Base-by-base conservation (phyloP, 2,329 filamentous ascomycete genomes). In the Exophiala calicioides region DNA sequence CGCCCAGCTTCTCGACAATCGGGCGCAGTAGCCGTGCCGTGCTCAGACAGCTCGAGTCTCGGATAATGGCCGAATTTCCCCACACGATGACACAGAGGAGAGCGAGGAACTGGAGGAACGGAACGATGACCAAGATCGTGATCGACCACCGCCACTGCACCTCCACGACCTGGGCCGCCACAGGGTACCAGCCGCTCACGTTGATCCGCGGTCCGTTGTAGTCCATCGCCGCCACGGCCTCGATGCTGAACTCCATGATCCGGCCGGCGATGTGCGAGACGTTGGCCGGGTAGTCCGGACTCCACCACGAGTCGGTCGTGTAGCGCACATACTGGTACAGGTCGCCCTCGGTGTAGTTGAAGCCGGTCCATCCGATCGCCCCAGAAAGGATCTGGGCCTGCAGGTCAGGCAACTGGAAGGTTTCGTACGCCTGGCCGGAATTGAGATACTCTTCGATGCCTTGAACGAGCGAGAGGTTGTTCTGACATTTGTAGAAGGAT, bases 171-270 rank as follows among this genome's bases (percentile, higher is more conserved):
- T 97, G 67, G 73, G 71, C 12, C 86, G 90, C 4, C 77, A 80
- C 29, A 94, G 90, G 86, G 86, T 90, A 2, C 96, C 90, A 20
- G 74, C 87, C 12, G 88, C 86, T 35, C 95, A 91, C 62, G 75
- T 95, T 53, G n/a, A 13, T 42, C 8, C 56, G 33, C 9, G 52
- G 51, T 9, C 56, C 56, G 12, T 53, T 50, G 41, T 57, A 51
- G 38, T 60, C 56, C 24, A 58, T 46, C 9, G 57, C 56, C 10
- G 56, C 56, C 16, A 60, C 27, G 16, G 52, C 57, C 26, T 55
- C 46, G 16, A 51, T 51, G 23, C 51, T 44, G 33, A 55, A 58
- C 5, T 52, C 45, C 47, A 56, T 54, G 20, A 58, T 39, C 9
- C 45, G 36, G 7, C 27, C 18, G n/a, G 48, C 44, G n/a, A 55